Percentiles rank a stretch among this genome's conserved stretches.
Conservation (phyloP, 2,329 filamentous ascomycete genomes). For the Neofusicoccum laricinum region DNA sequence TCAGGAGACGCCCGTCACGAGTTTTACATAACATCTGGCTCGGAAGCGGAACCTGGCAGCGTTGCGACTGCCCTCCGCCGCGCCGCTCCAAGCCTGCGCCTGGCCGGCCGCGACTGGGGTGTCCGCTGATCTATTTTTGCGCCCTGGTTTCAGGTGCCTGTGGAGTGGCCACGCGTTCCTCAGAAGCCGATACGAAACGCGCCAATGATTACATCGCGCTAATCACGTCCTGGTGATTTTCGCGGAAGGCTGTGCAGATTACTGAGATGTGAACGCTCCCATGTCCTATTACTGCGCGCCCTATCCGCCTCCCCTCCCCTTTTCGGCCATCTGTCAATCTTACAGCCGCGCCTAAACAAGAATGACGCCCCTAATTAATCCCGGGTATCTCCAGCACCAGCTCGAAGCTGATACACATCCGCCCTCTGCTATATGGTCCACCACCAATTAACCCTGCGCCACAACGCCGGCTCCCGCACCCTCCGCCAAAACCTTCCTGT, state of each 20-base stretch:
- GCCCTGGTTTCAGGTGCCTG: conserved; percentile 9
- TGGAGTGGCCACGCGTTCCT: conserved; percentile 12
- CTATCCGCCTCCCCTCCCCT: conserved; percentile 5
- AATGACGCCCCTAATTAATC: conserved; percentile 1
- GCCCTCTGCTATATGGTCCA: background rate
- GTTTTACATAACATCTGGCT: conserved; percentile 1
- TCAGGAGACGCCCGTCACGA: conserved; percentile 10
- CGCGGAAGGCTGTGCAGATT: conserved; percentile 11
- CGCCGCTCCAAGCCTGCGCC: background rate
- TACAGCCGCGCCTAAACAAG: background rate
- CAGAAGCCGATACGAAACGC: background rate
- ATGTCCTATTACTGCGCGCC: background rate
- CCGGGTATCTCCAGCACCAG: conserved; percentile 4
- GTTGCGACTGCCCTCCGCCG: background rate
- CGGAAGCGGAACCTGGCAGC: background rate
- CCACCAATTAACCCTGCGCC: background rate
- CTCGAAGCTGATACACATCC: background rate
- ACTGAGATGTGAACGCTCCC: background rate
- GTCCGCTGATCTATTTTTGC: background rate
- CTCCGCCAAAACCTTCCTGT: conserved; percentile 4
- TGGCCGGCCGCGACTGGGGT: conserved; percentile 8
- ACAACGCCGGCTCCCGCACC: background rate
- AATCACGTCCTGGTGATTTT: conserved; percentile 13
- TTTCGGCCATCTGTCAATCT: conserved; percentile 9
- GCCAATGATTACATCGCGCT: conserved; percentile 12